phyloP scores from a whole-genome alignment of 176 grass and related monocot genomes.

The Typha latifolia region DNA sequence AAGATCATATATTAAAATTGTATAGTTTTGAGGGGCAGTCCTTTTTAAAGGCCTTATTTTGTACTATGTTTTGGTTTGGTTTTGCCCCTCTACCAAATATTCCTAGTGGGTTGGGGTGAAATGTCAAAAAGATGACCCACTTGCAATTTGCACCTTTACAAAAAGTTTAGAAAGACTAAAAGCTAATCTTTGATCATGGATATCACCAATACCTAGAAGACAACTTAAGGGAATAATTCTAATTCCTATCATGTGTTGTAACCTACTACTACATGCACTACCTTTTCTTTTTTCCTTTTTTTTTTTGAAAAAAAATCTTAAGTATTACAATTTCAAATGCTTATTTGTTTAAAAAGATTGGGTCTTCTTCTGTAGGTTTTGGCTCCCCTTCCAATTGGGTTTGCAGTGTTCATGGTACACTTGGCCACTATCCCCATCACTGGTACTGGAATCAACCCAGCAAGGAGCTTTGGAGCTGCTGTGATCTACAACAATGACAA shows the following conservation, averaged over 20 bases:
- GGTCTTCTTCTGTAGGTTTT: slow-evolving; percentile 46
- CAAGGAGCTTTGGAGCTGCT: slow-evolving; percentile 76
- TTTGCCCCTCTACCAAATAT: neutral
- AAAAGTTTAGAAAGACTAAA: neutral
- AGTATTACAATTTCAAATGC: no score
- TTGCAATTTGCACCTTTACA: neutral
- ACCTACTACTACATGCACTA: no score
- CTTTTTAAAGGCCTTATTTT: slow-evolving; percentile 5
- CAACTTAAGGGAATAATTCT: no score
- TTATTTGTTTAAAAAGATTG: neutral
- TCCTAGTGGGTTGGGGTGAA: neutral
- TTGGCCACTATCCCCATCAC: slow-evolving; percentile 88
- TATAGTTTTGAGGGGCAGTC: slow-evolving; percentile 8
- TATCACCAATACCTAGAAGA: neutral
- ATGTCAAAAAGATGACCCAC: neutral
- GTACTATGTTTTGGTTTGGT: neutral
- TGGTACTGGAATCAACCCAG: slow-evolving; percentile 91
- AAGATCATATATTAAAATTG: neutral
- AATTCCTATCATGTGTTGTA: no score
- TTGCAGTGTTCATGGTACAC: slow-evolving; percentile 98
- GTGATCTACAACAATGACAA: slow-evolving; percentile 87
- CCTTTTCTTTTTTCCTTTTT: neutral
- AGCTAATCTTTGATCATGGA: neutral
- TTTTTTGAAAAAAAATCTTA: no score
- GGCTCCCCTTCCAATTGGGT: slow-evolving; percentile 89